Evolutionary conservation across 257 asterid genomes (phyloP), one percentile per base, ranked within the genome.

Genomic region (Haberlea rhodopensis): DNA sequence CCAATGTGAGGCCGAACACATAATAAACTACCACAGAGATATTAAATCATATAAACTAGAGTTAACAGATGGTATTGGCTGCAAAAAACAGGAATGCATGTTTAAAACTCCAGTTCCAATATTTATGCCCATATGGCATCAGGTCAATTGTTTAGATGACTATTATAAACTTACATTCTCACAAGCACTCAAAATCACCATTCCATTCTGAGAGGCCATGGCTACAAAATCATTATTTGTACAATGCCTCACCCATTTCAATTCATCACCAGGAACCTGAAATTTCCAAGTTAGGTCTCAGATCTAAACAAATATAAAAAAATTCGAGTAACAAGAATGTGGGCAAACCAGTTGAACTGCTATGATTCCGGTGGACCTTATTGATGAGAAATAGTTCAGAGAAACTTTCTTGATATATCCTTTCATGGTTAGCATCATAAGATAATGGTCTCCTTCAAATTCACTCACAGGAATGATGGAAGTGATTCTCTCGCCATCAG

Each of bases 401-500:
- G 99, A 88, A 65, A 90, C 79, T 82, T 94, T 94, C 82, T 94
- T 94, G 79, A 94, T 74, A 69, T 90, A 94, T 16, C 99, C 99
- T 68, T 94, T 90, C 80, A 76, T 79, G 3, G 99, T 94, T 48
- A 94, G 88, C 99, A 94, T 94, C 74, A 90, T 74, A 68, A 94
- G 95, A 77, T 84, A 90, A 69, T 90, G 96, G 53, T 94, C 94
- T 53, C 62, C 84, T 19, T 80, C 80, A 73, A 94, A 94, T 69
- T 94, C 99, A 57, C 88, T 80, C 68, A 94, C 97, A 11, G 99
- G 99, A 80, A 94, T 82, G 53, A 94, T 78, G 56, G 99, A 94
- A 63, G 99, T 94, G 74, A 94, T 84, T 80, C 95, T 90, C 84
- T 94, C 99, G 49, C 99, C 96, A 54, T 94, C 99, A 52, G 96